Percentiles rank a stretch among this genome's conserved stretches.
phyloP scores from a whole-genome alignment of 768 basidiomycete genomes.

The Suillus luteus region DNA sequence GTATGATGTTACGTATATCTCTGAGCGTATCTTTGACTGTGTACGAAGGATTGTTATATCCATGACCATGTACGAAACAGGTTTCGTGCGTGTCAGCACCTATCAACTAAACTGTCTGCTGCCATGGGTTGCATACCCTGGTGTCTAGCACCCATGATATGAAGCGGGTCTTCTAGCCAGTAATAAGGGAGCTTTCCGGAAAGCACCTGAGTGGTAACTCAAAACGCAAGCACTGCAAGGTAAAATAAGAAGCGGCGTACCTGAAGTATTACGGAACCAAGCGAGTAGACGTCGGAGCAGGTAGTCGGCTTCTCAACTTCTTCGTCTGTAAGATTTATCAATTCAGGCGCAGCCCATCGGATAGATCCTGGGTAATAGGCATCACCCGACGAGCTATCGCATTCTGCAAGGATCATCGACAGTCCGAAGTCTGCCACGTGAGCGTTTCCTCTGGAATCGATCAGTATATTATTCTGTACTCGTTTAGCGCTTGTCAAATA shows the following conservation, averaged over 20 bases:
- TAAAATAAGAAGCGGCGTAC: background rate
- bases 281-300: constrained; percentile 12
- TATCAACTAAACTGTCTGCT: background rate
- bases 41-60: too few relatives aligned
- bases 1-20: too few relatives aligned
- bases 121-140: background rate
- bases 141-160: constrained; percentile 7
- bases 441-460: constrained; percentile 1
- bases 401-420: constrained; percentile 9
- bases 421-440: constrained; percentile 13
- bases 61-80: too few relatives aligned
- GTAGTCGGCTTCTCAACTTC: constrained; percentile 2
- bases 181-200: constrained; percentile 14
- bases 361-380: constrained; percentile 7
- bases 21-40: too few relatives aligned
- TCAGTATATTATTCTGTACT: constrained; percentile 14
- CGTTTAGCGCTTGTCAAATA: background rate
- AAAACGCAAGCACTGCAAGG: background rate
- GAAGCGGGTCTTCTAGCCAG: constrained; percentile 4
- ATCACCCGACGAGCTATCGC: background rate
- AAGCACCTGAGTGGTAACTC: constrained; percentile 9
- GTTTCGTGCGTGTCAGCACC: too few relatives aligned
- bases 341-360: constrained; percentile 17
- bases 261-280: constrained; percentile 13
- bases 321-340: background rate